These are phyloP conservation scores for Diaporthe australafricana DNA, from an alignment of 2,329 filamentous ascomycete genomes.

Conservation along the genomic window DNA sequence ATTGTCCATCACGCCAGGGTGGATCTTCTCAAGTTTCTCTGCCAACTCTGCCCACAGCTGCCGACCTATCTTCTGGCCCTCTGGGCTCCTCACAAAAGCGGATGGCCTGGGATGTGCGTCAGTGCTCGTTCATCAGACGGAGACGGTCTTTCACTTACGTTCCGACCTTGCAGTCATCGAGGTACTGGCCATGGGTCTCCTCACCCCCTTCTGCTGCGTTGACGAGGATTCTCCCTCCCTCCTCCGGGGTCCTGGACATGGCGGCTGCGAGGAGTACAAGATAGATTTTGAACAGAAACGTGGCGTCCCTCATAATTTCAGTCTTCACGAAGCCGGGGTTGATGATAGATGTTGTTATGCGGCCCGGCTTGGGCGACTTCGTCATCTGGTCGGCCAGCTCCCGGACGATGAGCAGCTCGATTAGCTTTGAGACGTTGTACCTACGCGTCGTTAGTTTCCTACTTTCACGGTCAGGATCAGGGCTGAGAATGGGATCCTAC, in stretches of 20 bases:
- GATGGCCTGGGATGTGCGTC: not conserved
- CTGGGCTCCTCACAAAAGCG: not conserved
- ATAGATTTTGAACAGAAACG: not conserved
- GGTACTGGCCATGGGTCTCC: constrained; percentile 49
- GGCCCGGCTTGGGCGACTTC: constrained; percentile 38
- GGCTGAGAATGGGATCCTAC: too few species aligned
- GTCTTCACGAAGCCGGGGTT: constrained; percentile 47
- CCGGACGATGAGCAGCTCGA: constrained; percentile 47
- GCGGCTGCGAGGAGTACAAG: constrained; percentile 39
- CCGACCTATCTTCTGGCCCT: not conserved
- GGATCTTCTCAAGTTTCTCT: not conserved
- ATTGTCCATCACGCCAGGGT: not conserved
- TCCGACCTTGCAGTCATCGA: constrained; percentile 48
- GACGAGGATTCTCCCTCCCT: constrained; percentile 52
- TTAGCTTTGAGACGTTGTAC: constrained; percentile 50
- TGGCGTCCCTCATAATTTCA: constrained; percentile 18
- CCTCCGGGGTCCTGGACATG: constrained; percentile 57
- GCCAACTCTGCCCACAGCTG: constrained; percentile 12
- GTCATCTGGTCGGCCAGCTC: constrained; percentile 42
- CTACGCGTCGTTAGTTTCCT: constrained; percentile 14
- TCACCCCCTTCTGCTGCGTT: constrained; percentile 44
- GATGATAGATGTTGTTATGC: constrained; percentile 48
- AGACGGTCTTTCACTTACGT: constrained; percentile 39
- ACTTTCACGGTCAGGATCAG: too few species aligned
- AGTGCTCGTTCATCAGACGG: not conserved